These are phyloP conservation scores for Closterium sp. DNA, from an alignment of 139 green algal genomes.

Conservation along the genomic window DNA sequence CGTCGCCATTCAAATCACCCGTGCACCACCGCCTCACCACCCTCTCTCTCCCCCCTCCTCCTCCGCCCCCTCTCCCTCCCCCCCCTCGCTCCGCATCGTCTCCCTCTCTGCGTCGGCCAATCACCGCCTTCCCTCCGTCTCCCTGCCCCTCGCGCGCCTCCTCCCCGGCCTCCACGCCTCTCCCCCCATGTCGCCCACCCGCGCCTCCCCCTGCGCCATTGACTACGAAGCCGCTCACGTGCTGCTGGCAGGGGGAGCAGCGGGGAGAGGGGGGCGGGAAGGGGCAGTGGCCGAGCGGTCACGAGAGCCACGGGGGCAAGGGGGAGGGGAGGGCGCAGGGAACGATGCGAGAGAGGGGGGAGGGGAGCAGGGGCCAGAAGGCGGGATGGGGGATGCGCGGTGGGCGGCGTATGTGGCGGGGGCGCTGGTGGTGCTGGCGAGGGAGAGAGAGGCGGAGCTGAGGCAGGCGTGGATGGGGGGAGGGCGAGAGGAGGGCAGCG, in stretches of 20 bases:
- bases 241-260: not conserved
- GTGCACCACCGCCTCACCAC: too few relatives aligned
- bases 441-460: slow-evolving; percentile 61
- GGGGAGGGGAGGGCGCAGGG: slow-evolving; percentile 56
- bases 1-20: slow-evolving; percentile 72
- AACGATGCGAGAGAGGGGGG: slow-evolving; percentile 60
- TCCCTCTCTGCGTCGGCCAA: slow-evolving; percentile 59
- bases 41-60: not conserved
- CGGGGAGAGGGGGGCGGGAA: not conserved
- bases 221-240: not conserved
- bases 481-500: not conserved
- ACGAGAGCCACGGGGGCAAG: not conserved
- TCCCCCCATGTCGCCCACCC: too few relatives aligned
- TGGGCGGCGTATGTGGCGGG: slow-evolving; percentile 92
- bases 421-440: slow-evolving; percentile 76
- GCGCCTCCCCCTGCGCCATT: not conserved
- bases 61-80: not conserved
- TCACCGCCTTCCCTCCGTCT: slow-evolving; percentile 68
- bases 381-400: too few relatives aligned
- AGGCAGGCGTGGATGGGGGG: not conserved
- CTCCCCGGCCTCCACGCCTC: slow-evolving; percentile 27
- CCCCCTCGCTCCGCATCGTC: slow-evolving; percentile 51
- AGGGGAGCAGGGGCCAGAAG: slow-evolving; percentile 7
- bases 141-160: slow-evolving; percentile 67
- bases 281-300: not conserved